Percentiles rank a stretch among this genome's conserved stretches.
phyloP scores from a whole-genome alignment of 305 asterid genomes.

The Solanum hybrid region DNA sequence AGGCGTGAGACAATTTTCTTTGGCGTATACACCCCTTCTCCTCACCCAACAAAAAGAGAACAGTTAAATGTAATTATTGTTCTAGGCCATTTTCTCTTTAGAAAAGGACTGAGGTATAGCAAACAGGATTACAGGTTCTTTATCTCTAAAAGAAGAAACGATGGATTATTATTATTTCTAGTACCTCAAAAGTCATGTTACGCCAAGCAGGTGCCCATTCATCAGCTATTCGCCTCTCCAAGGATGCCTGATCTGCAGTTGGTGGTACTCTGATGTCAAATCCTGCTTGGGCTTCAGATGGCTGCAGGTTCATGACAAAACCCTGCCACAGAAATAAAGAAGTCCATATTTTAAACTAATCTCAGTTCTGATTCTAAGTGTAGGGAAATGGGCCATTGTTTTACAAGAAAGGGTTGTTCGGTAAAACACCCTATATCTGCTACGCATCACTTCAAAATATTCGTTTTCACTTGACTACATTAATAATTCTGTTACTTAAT shows the following conservation, averaged over 20 bases:
- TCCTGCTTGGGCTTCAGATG: constrained; percentile 96
- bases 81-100: not conserved
- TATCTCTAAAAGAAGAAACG: not conserved
- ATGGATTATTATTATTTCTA: constrained; percentile 7
- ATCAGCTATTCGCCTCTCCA: constrained; percentile 78
- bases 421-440: not conserved
- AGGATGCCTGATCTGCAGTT: constrained; percentile 55
- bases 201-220: constrained; percentile 94
- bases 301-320: constrained; percentile 93
- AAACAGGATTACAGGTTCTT: not conserved
- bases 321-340: constrained; percentile 42
- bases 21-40: not conserved
- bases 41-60: not conserved
- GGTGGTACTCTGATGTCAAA: constrained; percentile 94
- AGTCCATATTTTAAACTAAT: not conserved
- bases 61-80: not conserved
- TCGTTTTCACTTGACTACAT: not conserved
- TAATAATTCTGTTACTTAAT: not conserved
- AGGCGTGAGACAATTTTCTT: not conserved
- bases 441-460: not conserved
- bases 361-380: not conserved
- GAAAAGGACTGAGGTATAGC: not conserved
- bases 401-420: not conserved
- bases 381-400: not conserved
- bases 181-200: constrained; percentile 89